phyloP scores from a whole-genome alignment of 495 filamentous ascomycete species.

The Podospora didyma region DNA sequence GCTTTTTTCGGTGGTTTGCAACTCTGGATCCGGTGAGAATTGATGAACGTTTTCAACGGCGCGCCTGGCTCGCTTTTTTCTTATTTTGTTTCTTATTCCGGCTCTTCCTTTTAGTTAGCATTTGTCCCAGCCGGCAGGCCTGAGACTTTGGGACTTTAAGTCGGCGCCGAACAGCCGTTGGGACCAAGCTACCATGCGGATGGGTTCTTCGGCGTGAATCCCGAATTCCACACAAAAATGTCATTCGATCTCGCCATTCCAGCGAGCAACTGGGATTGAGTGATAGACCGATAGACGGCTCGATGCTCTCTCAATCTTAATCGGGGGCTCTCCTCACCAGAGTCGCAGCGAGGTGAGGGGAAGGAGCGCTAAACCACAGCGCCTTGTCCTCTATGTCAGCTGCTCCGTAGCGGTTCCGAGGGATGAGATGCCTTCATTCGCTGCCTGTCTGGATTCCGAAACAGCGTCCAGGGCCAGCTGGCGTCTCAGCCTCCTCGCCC shows the following conservation, averaged over 20 bases:
- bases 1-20: not conserved
- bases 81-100: not conserved
- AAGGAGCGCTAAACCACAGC: constrained; percentile 13
- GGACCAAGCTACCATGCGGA: constrained; percentile 14
- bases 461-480: constrained; percentile 8
- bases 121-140: not conserved
- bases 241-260: constrained; percentile 2
- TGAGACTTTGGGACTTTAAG: constrained; percentile 14
- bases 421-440: constrained; percentile 4
- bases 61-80: not conserved
- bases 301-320: constrained; percentile 2
- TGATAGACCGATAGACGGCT: not conserved
- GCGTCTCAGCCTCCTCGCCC: constrained; percentile 15
- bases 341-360: constrained; percentile 3
- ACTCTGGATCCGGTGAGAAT: not conserved
- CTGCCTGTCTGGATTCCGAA: constrained; percentile 16
- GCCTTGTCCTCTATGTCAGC: constrained; percentile 3
- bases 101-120: no score
- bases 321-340: not conserved
- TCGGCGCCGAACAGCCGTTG: constrained; percentile 2
- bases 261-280: constrained; percentile 10
- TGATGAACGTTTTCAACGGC: constrained; percentile 7
- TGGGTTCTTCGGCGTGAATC: constrained; percentile 9
- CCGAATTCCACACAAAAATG: constrained; percentile 5
- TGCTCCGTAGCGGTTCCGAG: not conserved